Percentiles rank a stretch among this genome's conserved stretches.
Evolutionary conservation across 2,329 filamentous ascomycete genomes (phyloP).

Genomic region (Beauveria brongniartii): DNA sequence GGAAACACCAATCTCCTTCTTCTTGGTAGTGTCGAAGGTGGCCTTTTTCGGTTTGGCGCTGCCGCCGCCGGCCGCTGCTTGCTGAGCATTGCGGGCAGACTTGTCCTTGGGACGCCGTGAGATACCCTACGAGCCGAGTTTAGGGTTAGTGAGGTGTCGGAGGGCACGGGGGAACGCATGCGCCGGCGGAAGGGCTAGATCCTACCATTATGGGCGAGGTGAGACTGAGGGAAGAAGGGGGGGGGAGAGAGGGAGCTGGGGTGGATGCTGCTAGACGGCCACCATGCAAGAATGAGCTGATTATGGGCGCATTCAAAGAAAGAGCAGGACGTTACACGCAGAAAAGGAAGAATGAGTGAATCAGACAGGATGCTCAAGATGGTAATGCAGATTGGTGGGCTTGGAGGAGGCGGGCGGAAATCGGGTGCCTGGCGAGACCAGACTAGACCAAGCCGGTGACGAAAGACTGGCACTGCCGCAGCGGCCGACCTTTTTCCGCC

Average conservation of each 20-base stretch:
- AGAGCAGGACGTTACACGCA: background rate
- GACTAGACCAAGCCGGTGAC: conserved; percentile 2
- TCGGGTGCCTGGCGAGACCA: conserved; percentile 9
- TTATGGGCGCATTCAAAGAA: background rate
- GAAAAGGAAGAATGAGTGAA: background rate
- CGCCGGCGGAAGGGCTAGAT: background rate
- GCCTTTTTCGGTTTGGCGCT: conserved; percentile 80
- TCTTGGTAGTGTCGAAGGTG: conserved; percentile 91
- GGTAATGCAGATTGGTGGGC: conserved; percentile 7
- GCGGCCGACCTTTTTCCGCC: conserved; percentile 9
- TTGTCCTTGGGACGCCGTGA: conserved; percentile 35
- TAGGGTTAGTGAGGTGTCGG: background rate
- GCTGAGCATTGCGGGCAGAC: conserved; percentile 28
- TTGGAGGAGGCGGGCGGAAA: conserved; percentile 4
- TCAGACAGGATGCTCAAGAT: conserved; percentile 1
- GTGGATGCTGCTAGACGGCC: background rate
- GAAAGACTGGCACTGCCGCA: conserved; percentile 1
- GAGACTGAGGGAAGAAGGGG: conserved; percentile 5
- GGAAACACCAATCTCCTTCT: conserved; percentile 98
- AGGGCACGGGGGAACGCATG: background rate
- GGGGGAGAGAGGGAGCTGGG: background rate
- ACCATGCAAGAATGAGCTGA: conserved; percentile 2
- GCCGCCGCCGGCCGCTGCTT: conserved; percentile 30
- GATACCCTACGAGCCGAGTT: conserved; percentile 24
- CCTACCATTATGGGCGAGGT: conserved; percentile 9